These are phyloP conservation scores for Rhodotorula taiwanensis DNA, from an alignment of 768 basidiomycete species.

Conservation along the genomic window DNA sequence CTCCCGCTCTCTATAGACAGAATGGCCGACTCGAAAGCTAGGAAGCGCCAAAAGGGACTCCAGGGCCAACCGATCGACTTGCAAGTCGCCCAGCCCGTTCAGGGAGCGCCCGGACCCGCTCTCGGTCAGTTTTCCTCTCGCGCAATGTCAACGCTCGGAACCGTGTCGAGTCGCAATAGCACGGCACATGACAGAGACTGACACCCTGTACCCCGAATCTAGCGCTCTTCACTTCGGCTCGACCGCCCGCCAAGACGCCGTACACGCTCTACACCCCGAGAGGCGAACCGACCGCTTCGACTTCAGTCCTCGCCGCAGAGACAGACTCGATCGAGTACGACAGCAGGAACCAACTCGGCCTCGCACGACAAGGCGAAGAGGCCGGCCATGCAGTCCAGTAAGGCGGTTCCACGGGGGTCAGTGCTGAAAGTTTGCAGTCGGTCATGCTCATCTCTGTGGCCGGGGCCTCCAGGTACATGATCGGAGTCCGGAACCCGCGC, in stretches of 20 bases:
- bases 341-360: conserved; percentile 49
- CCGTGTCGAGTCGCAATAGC: too few relatives aligned
- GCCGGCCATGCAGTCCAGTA: conserved; percentile 16
- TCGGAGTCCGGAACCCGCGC: conserved; percentile 72
- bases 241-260: conserved; percentile 28
- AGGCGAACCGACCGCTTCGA: not conserved
- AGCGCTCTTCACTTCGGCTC: conserved; percentile 35
- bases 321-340: conserved; percentile 76
- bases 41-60: conserved; percentile 22
- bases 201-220: not conserved
- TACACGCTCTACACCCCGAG: conserved; percentile 29
- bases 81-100: conserved; percentile 53
- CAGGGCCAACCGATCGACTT: conserved; percentile 20
- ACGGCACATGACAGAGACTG: not conserved
- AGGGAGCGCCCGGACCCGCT: conserved; percentile 9
- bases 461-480: conserved; percentile 64
- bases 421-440: not conserved
- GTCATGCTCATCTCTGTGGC: not conserved
- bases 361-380: not conserved
- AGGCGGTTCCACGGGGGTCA: too few relatives aligned
- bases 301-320: conserved; percentile 63
- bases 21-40: conserved; percentile 5
- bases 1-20: not conserved
- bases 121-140: conserved; percentile 18
- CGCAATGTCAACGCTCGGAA: too few relatives aligned